These are phyloP conservation scores for Macroventuria anomochaeta DNA, from an alignment of 2,329 filamentous ascomycete genomes.

Conservation along the genomic window DNA sequence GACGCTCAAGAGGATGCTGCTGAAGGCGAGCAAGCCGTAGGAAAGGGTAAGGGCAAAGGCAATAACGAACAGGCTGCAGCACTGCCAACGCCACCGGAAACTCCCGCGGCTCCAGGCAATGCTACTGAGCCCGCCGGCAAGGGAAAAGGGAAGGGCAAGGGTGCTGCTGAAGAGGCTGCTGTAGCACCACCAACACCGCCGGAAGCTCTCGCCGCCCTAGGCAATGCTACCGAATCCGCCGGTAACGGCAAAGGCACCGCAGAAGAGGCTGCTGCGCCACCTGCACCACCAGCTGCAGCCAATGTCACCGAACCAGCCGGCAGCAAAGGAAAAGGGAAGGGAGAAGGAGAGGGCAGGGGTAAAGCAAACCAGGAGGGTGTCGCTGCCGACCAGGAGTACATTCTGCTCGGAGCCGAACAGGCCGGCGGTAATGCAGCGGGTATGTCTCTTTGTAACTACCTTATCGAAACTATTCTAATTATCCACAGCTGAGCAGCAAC, in stretches of 20 bases:
- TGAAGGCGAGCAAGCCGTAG: not conserved
- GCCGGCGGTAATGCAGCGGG: too few relatives aligned
- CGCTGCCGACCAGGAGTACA: not conserved
- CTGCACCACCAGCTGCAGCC: too few relatives aligned
- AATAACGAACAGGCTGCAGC: too few relatives aligned
- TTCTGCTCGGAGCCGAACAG: not conserved
- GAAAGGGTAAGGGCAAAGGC: slow-evolving; percentile 17
- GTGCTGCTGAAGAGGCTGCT: slow-evolving; percentile 12
- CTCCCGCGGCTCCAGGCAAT: not conserved
- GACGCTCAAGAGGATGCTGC: slow-evolving; percentile 5
- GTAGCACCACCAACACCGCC: not conserved
- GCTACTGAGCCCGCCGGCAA: not conserved
- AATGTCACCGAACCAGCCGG: not conserved
- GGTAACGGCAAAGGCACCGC: not conserved
- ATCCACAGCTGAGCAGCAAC: not conserved
- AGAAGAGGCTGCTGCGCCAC: not conserved
- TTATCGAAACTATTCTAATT: too few relatives aligned
- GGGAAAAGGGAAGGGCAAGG: slow-evolving; percentile 21
- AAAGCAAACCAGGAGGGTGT: too few relatives aligned
- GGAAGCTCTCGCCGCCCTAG: not conserved
- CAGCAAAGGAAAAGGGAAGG: not conserved
- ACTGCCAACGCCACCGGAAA: too few relatives aligned
- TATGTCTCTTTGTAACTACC: too few relatives aligned
- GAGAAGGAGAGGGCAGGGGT: too few relatives aligned
- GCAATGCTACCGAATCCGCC: not conserved